Percentiles rank a stretch among this genome's conserved stretches.
phyloP scores from a whole-genome alignment of 2,329 filamentous ascomycete species.

The Colletotrichum camelliae region DNA sequence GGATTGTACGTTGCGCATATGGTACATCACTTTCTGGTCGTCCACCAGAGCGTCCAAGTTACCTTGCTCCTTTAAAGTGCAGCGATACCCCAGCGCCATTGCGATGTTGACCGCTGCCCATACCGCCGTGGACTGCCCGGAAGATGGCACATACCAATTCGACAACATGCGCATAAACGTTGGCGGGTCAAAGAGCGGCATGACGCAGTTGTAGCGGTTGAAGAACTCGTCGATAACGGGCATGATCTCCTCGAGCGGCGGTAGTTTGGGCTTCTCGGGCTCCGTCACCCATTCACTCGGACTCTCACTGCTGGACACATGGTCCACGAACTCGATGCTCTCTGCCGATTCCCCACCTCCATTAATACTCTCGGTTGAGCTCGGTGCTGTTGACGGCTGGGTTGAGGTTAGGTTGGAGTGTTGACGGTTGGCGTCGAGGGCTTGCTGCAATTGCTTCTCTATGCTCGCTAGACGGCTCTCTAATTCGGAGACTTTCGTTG shows the following conservation, averaged over 20 bases:
- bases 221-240: conserved; percentile 44
- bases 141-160: conserved; percentile 35
- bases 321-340: neutral
- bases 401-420: neutral
- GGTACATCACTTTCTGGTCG: conserved; percentile 27
- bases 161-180: conserved; percentile 41
- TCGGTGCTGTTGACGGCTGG: neutral
- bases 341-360: neutral
- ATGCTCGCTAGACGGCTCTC: conserved; percentile 35
- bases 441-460: conserved; percentile 35
- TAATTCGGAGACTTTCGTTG: conserved; percentile 14
- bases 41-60: conserved; percentile 22
- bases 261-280: conserved; percentile 26
- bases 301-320: neutral
- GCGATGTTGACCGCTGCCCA: conserved; percentile 47
- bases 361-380: neutral
- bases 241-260: conserved; percentile 38
- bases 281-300: conserved; percentile 16
- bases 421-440: conserved; percentile 26
- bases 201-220: conserved; percentile 35
- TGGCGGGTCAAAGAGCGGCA: conserved; percentile 42
- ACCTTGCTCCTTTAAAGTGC: conserved; percentile 21
- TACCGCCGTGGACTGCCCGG: conserved; percentile 11
- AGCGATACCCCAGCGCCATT: conserved; percentile 39
- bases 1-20: conserved; percentile 41